Conservation (phyloP, 257 asterid genomes). For the Eustoma russellianum region DNA sequence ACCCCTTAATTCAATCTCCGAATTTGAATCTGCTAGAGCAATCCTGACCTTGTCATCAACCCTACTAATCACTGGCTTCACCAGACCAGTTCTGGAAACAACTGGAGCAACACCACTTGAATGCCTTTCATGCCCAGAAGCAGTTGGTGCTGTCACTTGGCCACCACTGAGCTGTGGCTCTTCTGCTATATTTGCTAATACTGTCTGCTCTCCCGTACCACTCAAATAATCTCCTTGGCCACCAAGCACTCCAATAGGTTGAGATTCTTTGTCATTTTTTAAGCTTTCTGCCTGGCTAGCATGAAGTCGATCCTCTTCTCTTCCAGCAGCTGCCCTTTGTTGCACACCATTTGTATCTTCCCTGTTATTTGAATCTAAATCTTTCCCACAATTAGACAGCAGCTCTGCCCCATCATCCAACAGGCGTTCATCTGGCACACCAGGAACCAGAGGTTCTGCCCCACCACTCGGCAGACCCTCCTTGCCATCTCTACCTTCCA, state of each 20-base stretch:
- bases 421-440: slow-evolving; percentile 4
- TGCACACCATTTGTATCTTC: not conserved
- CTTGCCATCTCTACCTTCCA: not conserved
- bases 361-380: no score
- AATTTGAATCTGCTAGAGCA: slow-evolving; percentile 33
- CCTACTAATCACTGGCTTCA: slow-evolving; percentile 31
- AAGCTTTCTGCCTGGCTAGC: slow-evolving; percentile 3
- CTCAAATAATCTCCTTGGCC: no score
- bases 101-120: slow-evolving; percentile 6
- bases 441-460: not conserved
- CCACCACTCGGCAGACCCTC: slow-evolving; percentile 7
- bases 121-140: slow-evolving; percentile 1
- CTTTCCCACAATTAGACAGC: not conserved
- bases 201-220: no score
- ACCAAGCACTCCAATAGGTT: not conserved
- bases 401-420: not conserved
- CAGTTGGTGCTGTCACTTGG: slow-evolving; percentile 5
- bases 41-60: slow-evolving; percentile 58
- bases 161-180: not conserved
- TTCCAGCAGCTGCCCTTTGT: not conserved
- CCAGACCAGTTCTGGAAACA: slow-evolving; percentile 14
- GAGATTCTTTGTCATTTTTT: not conserved
- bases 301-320: slow-evolving; percentile 3
- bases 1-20: slow-evolving; percentile 41
- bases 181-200: not conserved